These are phyloP conservation scores for Penicillium vulpinum DNA, from an alignment of 2,329 filamentous ascomycete species.

Conservation along the genomic window DNA sequence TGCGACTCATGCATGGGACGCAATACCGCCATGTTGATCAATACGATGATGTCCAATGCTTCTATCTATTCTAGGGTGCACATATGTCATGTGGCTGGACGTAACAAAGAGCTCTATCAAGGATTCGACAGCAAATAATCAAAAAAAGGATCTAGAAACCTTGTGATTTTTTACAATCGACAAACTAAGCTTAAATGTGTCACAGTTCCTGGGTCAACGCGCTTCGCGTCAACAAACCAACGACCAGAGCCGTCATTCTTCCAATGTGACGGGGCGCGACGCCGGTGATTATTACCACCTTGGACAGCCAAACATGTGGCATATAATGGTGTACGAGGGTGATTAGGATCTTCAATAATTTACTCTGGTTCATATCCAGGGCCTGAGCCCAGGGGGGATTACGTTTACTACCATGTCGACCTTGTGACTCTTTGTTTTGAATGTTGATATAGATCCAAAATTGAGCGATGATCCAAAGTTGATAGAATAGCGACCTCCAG, in stretches of 20 bases:
- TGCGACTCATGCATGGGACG: neutral
- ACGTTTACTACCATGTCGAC: neutral
- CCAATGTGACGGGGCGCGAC: neutral
- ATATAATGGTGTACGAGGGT: neutral
- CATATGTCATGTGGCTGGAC: neutral
- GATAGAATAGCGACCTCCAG: neutral
- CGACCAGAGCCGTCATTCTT: neutral
- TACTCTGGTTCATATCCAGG: neutral
- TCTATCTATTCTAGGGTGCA: neutral
- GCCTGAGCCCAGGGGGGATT: neutral
- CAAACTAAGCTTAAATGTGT: conserved; percentile 1
- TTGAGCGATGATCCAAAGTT: neutral
- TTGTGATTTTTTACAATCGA: neutral
- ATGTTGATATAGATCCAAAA: conserved; percentile 8
- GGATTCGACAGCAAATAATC: neutral
- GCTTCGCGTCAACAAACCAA: conserved; percentile 4
- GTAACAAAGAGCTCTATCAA: neutral
- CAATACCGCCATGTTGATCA: conserved; percentile 1
- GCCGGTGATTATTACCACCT: neutral
- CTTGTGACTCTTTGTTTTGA: neutral
- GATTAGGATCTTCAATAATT: neutral
- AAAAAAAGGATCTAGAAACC: neutral
- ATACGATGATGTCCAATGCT: neutral
- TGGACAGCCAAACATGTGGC: neutral
- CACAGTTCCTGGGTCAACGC: neutral